phyloP scores from a whole-genome alignment of 2,329 filamentous ascomycete genomes.

The Clonostachys chloroleuca region DNA sequence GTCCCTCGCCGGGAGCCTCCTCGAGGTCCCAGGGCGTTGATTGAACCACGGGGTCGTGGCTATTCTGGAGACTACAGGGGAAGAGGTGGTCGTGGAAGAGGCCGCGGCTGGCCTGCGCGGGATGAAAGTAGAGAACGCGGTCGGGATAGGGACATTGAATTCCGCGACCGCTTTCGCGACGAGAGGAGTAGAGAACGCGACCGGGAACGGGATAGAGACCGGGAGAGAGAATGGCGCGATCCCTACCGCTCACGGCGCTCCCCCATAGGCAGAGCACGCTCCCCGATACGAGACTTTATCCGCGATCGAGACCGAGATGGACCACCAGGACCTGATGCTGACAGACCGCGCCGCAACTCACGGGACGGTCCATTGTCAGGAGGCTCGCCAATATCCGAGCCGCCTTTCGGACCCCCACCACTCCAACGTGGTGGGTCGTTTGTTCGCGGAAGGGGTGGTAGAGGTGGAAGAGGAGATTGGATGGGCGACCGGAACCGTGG shows the following conservation, averaged over 20 bases:
- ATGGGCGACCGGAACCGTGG: conserved; percentile 45
- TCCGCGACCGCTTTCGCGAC: conserved; percentile 54
- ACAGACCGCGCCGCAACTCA: conserved; percentile 63
- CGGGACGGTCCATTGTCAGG: conserved; percentile 71
- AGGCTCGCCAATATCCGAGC: conserved; percentile 67
- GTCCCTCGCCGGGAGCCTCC: conserved; percentile 64
- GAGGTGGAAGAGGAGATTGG: conserved; percentile 32
- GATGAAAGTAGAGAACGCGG: conserved; percentile 59
- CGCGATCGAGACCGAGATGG: conserved; percentile 54
- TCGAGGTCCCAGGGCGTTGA: conserved; percentile 74
- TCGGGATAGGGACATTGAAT: conserved; percentile 57
- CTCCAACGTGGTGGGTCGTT: conserved; percentile 53
- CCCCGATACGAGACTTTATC: conserved; percentile 60
- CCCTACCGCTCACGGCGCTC: conserved; percentile 43
- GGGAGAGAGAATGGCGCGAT: conserved; percentile 40
- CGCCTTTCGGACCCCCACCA: conserved; percentile 47
- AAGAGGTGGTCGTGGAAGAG: conserved; percentile 46
- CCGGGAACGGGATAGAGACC: conserved; percentile 41
- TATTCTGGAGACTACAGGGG: conserved; percentile 62
- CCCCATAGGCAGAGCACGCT: conserved; percentile 54
- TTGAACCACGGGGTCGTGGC: conserved; percentile 66
- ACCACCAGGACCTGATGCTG: conserved; percentile 61
- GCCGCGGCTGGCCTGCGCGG: conserved; percentile 48
- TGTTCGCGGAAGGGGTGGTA: conserved; percentile 45
- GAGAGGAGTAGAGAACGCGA: conserved; percentile 57